Base-by-base conservation (phyloP, 495 filamentous ascomycete species). In the Chaetomium cochliodes region DNA sequence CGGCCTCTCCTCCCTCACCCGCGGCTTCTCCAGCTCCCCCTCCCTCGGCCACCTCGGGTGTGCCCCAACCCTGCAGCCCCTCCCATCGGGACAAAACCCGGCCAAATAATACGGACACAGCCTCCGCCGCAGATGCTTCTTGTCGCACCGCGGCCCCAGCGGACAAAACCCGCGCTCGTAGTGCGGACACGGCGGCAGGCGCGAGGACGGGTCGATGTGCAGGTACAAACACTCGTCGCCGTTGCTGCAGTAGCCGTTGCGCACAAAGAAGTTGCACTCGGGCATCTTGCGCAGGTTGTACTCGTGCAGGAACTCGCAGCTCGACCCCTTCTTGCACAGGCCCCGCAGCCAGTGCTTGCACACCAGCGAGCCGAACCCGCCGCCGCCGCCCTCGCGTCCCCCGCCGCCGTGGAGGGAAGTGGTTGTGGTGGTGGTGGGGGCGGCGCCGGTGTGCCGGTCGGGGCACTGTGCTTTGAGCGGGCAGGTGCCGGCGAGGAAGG, bases 311-410 rank as follows among this genome's bases (percentile, higher is more conserved):
- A 96, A 98, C 79, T 97, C 94, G 85, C 94, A 98, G 62, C 85
- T 84, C 65, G 94, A 85, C 42, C 93, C 96, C 76, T 98, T 98
- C 76, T 98, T 98, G 83, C 94, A 98, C 26, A 98, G 87, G 0
- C 92, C 92, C 68, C 96, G 90, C 67, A 98, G 87, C 87, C 96
- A 98, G 84, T 98, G 94, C 79, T 98, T 98, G 87, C 94, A 98
- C 62, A 98, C 92, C 0, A 97, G 83, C 5, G 81, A 85, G 68
- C 86, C 86, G 68, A 86, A 89, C 44, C 75, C 74, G 50, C 74
- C 71, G 65, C 71, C 63, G 60, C 44, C 57, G n/a, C n/a, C n/a
- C 22, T 28, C 47, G 33, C 64, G 33, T 67, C 49, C 62, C n/a
- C n/a, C n/a, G 65, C 57, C 46, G 71, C 65, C 23, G 69, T 55